Evolutionary conservation across 345 rosid genomes (phyloP).

Genomic region (Boechera divaricarpa): DNA sequence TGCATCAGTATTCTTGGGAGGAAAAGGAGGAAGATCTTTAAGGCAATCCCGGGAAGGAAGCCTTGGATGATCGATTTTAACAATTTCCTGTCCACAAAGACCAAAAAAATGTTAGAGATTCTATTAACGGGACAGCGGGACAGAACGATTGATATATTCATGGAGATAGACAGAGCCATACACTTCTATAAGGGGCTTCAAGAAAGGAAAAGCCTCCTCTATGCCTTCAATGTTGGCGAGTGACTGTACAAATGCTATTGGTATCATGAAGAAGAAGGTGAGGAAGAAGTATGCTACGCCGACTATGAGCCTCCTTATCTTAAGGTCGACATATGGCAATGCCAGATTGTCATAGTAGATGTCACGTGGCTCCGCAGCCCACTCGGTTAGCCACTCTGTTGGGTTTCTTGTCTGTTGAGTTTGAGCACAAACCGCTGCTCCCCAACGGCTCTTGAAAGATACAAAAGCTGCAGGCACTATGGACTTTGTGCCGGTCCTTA

Average conservation of each 20-base stretch:
- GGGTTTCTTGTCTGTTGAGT: slow-evolving; percentile 93
- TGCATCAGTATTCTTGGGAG: slow-evolving; percentile 89
- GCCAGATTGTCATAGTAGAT: slow-evolving; percentile 85
- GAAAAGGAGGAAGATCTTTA: slow-evolving; percentile 87
- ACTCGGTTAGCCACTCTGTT: slow-evolving; percentile 86
- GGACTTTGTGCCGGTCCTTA: slow-evolving; percentile 55
- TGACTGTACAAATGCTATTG: slow-evolving; percentile 90
- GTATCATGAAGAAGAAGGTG: slow-evolving; percentile 97
- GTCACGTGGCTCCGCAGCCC: slow-evolving; percentile 97
- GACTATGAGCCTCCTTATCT: slow-evolving; percentile 71
- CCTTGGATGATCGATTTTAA: slow-evolving; percentile 92
- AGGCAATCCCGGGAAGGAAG: slow-evolving; percentile 94
- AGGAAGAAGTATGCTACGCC: slow-evolving; percentile 84
- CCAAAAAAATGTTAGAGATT: background rate
- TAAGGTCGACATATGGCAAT: slow-evolving; percentile 81
- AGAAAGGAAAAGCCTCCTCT: slow-evolving; percentile 86
- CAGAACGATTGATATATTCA: background rate
- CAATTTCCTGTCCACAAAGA: slow-evolving; percentile 56
- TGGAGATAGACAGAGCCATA: slow-evolving; percentile 39
- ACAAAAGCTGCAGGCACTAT: slow-evolving; percentile 89
- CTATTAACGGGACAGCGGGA: slow-evolving; percentile 2
- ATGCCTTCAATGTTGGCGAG: slow-evolving; percentile 93
- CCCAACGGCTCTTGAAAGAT: slow-evolving; percentile 91
- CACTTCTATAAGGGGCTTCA: slow-evolving; percentile 80
- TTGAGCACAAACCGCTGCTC: slow-evolving; percentile 94